Conservation (phyloP, 495 filamentous ascomycete species). For the Filosporella fistucella region DNA sequence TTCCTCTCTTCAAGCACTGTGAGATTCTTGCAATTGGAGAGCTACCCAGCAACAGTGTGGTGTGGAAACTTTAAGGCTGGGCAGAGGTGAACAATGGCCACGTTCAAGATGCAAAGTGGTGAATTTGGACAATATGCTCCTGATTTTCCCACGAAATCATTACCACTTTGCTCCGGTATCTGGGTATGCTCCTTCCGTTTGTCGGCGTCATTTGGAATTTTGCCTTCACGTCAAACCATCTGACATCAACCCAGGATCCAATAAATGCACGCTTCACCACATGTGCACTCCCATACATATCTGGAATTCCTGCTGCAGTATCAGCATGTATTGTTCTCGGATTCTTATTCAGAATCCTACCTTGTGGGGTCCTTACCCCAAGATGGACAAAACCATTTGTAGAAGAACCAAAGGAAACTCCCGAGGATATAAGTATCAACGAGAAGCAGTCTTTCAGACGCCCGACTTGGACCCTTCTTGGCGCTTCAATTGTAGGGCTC, state of each 20-base stretch:
- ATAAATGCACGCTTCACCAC: slow-evolving; percentile 40
- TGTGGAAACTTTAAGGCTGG: too few species aligned
- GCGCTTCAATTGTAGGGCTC: slow-evolving; percentile 35
- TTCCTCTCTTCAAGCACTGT: too few species aligned
- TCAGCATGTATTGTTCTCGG: slow-evolving; percentile 34
- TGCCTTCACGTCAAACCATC: too few species aligned
- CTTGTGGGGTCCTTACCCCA: slow-evolving; percentile 32
- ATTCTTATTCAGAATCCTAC: slow-evolving; percentile 28
- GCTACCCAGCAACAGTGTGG: too few species aligned
- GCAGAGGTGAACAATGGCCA: too few species aligned
- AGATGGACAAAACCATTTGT: slow-evolving; percentile 48
- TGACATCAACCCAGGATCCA: slow-evolving; percentile 42
- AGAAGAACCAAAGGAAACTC: slow-evolving; percentile 31
- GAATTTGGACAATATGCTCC: too few species aligned
- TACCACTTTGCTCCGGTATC: too few species aligned
- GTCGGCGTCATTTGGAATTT: too few species aligned
- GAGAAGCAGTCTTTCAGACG: slow-evolving; percentile 24
- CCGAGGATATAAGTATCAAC: slow-evolving; percentile 27
- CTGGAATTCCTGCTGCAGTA: slow-evolving; percentile 39
- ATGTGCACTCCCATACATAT: slow-evolving; percentile 43
- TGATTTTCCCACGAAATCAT: too few species aligned
- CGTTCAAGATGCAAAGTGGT: too few species aligned
- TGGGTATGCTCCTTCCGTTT: too few species aligned
- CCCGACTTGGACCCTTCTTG: slow-evolving; percentile 36
- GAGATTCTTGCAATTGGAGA: too few species aligned